Evolutionary conservation across 2,329 filamentous ascomycete species (phyloP).

Genomic region (Fusarium nelsonii): DNA sequence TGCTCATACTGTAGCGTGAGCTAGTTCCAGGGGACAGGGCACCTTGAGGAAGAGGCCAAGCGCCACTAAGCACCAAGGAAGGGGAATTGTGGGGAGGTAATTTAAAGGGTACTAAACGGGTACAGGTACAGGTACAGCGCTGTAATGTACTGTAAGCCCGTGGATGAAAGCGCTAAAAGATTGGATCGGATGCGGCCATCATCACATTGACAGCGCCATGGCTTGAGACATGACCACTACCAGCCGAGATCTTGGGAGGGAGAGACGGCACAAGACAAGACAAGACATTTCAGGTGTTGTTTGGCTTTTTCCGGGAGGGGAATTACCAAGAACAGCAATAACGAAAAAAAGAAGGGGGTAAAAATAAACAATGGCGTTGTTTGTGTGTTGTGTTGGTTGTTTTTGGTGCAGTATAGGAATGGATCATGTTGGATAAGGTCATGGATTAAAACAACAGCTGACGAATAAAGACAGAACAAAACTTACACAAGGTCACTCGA

Average conservation of each 20-base stretch:
- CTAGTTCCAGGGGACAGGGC: slow-evolving; percentile 26
- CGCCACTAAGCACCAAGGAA: slow-evolving; percentile 38
- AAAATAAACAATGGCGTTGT: slow-evolving; percentile 8
- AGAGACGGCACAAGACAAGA: not conserved
- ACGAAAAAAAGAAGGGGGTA: not conserved
- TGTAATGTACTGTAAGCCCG: not conserved
- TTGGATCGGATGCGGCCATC: slow-evolving; percentile 25
- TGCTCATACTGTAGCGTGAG: slow-evolving; percentile 32
- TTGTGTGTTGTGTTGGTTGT: not conserved
- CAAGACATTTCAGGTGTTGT: not conserved
- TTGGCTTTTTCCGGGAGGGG: not conserved
- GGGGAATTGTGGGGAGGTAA: slow-evolving; percentile 48
- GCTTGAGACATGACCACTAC: not conserved
- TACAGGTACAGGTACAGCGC: not conserved
- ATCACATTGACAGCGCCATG: not conserved
- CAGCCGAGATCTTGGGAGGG: not conserved
- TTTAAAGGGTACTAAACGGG: slow-evolving; percentile 34
- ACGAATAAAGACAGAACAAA: slow-evolving; percentile 9
- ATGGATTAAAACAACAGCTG: slow-evolving; percentile 2
- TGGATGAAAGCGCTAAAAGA: slow-evolving; percentile 23
- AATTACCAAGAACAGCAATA: not conserved
- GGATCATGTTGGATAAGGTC: slow-evolving; percentile 6
- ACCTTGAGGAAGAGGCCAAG: slow-evolving; percentile 14
- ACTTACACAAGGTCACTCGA: slow-evolving; percentile 45
- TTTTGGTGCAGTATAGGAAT: slow-evolving; percentile 5